Evolutionary conservation across 768 basidiomycete species (phyloP).

Genomic region (Podaxis carcinomalis): DNA sequence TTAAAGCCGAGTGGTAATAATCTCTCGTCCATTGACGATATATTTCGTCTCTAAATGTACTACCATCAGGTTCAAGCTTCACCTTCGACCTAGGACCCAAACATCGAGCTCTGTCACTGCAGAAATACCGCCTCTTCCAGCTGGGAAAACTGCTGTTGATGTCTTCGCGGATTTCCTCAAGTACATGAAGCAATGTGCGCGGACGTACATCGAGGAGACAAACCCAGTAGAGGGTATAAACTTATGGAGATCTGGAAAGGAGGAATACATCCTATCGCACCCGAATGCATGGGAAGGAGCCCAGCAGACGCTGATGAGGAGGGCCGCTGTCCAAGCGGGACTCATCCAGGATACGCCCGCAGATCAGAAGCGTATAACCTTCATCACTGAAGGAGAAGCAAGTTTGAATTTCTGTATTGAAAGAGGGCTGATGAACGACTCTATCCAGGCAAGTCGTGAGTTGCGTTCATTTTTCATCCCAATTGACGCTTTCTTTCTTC

Average conservation of each 20-base stretch:
- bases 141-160: slow-evolving; percentile 27
- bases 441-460: slow-evolving; percentile 3
- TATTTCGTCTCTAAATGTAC: slow-evolving; percentile 8
- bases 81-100: slow-evolving; percentile 14
- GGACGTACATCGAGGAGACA: slow-evolving; percentile 32
- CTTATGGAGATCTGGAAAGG: slow-evolving; percentile 21
- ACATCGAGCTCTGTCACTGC: not conserved
- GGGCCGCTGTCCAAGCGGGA: slow-evolving; percentile 41
- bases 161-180: slow-evolving; percentile 37
- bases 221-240: slow-evolving; percentile 29
- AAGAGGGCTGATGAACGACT: slow-evolving; percentile 11
- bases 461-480: not conserved
- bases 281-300: slow-evolving; percentile 54
- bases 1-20: slow-evolving; percentile 41
- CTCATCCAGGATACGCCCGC: slow-evolving; percentile 30
- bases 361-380: slow-evolving; percentile 34
- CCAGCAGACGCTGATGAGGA: slow-evolving; percentile 46
- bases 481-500: not conserved
- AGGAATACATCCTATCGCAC: slow-evolving; percentile 40
- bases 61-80: slow-evolving; percentile 25
- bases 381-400: slow-evolving; percentile 55
- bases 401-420: slow-evolving; percentile 45
- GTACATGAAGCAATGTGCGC: slow-evolving; percentile 34
- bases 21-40: slow-evolving; percentile 10
- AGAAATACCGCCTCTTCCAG: slow-evolving; percentile 26